phyloP scores from a whole-genome alignment of 768 basidiomycete genomes.

The Trametes gibbosa region DNA sequence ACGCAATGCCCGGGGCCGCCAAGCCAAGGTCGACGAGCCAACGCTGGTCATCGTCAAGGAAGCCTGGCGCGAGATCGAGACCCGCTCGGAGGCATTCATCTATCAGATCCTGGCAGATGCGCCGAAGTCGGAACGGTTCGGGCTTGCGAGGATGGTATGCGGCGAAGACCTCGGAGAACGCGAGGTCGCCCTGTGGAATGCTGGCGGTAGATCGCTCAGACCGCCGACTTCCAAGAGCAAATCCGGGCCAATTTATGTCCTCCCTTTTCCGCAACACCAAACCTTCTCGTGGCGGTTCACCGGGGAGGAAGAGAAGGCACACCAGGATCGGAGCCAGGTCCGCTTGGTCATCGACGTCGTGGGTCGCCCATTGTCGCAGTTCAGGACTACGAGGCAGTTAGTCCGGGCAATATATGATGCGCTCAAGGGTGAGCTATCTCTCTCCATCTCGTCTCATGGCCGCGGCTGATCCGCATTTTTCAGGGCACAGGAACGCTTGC shows the following conservation, averaged over 20 bases:
- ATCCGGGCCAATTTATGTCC: background rate
- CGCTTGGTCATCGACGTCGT: slow-evolving; percentile 6
- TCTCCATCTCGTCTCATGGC: background rate
- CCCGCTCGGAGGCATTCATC: background rate
- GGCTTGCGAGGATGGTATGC: background rate
- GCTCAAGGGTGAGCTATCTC: background rate
- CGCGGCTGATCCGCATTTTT: background rate
- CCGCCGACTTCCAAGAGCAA: background rate
- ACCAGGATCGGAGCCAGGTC: slow-evolving; percentile 10
- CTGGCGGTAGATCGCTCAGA: background rate
- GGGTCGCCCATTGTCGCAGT: background rate
- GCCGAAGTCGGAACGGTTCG: background rate
- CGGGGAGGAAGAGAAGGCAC: background rate
- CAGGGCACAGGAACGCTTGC: slow-evolving; percentile 5
- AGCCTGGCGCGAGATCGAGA: slow-evolving; percentile 13
- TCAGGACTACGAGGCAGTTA: background rate
- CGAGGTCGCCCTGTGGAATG: background rate
- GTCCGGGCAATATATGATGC: background rate
- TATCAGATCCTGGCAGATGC: background rate
- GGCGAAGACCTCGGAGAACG: slow-evolving; percentile 4
- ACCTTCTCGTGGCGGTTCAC: background rate
- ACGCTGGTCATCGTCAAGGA: slow-evolving; percentile 13
- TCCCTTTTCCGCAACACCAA: slow-evolving; percentile 1
- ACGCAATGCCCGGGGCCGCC: background rate
- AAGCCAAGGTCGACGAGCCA: background rate